phyloP scores from a whole-genome alignment of 2,329 filamentous ascomycete genomes.

The Clarireedia paspali region DNA sequence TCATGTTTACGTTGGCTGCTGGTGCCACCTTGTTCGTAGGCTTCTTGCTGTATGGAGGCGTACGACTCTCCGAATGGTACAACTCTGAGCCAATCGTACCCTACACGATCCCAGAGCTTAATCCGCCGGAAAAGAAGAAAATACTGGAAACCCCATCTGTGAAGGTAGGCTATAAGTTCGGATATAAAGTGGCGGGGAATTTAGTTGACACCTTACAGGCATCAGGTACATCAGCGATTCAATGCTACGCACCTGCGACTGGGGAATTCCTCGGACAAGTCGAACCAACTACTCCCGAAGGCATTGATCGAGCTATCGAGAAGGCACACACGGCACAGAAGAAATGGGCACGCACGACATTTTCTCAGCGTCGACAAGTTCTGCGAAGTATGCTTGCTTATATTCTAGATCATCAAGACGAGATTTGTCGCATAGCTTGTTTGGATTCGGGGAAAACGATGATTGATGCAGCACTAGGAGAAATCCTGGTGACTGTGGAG shows the following conservation, averaged over 20 bases:
- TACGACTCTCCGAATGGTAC: slow-evolving; percentile 19
- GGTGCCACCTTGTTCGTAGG: slow-evolving; percentile 17
- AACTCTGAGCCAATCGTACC: slow-evolving; percentile 38
- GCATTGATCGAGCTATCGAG: slow-evolving; percentile 71
- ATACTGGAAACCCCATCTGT: slow-evolving; percentile 53
- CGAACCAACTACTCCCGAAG: slow-evolving; percentile 67
- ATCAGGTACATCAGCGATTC: slow-evolving; percentile 59
- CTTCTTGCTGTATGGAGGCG: slow-evolving; percentile 17
- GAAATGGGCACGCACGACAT: slow-evolving; percentile 71
- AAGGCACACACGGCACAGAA: slow-evolving; percentile 67
- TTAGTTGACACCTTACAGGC: slow-evolving; percentile 32
- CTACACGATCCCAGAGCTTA: slow-evolving; percentile 57
- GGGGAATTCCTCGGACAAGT: slow-evolving; percentile 74
- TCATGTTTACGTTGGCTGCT: slow-evolving; percentile 16
- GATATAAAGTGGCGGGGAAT: background rate
- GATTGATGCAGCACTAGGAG: slow-evolving; percentile 87
- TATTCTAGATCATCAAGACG: slow-evolving; percentile 80
- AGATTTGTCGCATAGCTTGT: slow-evolving; percentile 77
- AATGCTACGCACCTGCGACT: slow-evolving; percentile 85
- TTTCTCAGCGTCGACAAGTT: slow-evolving; percentile 69
- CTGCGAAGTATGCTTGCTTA: slow-evolving; percentile 74
- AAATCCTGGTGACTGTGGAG: slow-evolving; percentile 89
- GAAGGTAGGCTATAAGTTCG: slow-evolving; percentile 38
- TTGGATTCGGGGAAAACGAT: slow-evolving; percentile 95
- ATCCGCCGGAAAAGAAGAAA: slow-evolving; percentile 48